Conservation (phyloP, 1,284 basidiomycete species). For the Ceratobasidium theobromae region DNA sequence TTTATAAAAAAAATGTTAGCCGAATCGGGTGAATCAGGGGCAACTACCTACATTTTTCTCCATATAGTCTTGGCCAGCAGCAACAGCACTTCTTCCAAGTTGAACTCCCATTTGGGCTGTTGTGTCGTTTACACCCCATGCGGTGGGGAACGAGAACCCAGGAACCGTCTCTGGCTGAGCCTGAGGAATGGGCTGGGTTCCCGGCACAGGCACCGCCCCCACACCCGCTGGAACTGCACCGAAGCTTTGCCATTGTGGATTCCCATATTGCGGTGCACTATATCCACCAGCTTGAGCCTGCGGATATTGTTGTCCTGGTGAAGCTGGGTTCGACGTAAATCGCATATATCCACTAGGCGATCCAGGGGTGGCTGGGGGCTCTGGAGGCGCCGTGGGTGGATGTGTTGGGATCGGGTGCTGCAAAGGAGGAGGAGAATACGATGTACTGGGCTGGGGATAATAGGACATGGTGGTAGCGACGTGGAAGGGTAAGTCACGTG, state of each 20-base stretch:
- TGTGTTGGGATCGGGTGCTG: constrained; percentile 90
- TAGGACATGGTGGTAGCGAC: constrained; percentile 24
- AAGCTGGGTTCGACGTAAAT: constrained; percentile 47
- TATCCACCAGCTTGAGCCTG: constrained; percentile 27
- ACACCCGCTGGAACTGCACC: constrained; percentile 32
- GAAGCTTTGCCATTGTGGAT: constrained; percentile 31
- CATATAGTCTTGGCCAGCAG: constrained; percentile 93
- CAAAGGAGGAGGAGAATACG: constrained; percentile 45
- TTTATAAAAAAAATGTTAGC: not conserved
- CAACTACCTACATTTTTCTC: constrained; percentile 78
- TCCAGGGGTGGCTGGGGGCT: constrained; percentile 78
- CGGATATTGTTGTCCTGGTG: constrained; percentile 35
- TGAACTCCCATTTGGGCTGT: constrained; percentile 98
- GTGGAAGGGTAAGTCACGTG: constrained; percentile 25
- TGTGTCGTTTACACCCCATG: constrained; percentile 87
- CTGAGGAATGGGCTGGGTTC: constrained; percentile 37
- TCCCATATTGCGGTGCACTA: constrained; percentile 32
- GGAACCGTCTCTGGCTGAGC: constrained; percentile 6
- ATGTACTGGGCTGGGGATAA: constrained; percentile 29
- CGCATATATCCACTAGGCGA: constrained; percentile 77
- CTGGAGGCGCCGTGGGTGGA: constrained; percentile 79
- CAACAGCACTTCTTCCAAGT: constrained; percentile 87
- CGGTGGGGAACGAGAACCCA: constrained; percentile 53
- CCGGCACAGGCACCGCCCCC: constrained; percentile 31
- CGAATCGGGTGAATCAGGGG: constrained; percentile 8